Conservation (phyloP, 2,329 filamentous ascomycete genomes). For the Aspergillus fumigatiaffinis region DNA sequence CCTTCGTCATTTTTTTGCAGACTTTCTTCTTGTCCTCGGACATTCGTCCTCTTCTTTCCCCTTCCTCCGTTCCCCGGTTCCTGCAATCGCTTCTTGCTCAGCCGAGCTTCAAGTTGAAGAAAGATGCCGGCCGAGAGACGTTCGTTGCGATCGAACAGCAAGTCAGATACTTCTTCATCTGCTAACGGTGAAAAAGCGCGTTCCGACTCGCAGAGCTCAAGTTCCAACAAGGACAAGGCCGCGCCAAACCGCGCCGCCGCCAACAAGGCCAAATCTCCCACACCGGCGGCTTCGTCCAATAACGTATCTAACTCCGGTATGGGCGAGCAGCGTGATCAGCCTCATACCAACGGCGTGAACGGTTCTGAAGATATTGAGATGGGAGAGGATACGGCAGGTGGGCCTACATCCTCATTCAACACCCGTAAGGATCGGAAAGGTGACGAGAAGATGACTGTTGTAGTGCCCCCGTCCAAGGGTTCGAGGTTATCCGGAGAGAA, state of each 20-base stretch:
- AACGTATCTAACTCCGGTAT: constrained; percentile 45
- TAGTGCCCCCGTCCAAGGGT: constrained; percentile 69
- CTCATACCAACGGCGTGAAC: constrained; percentile 60
- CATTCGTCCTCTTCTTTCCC: constrained; percentile 17
- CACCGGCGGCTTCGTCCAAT: constrained; percentile 35
- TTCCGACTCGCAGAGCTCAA: constrained; percentile 42
- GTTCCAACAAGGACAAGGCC: constrained; percentile 43
- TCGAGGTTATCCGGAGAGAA: constrained; percentile 55
- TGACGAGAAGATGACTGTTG: constrained; percentile 75
- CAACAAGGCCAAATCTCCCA: constrained; percentile 38
- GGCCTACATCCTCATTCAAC: constrained; percentile 52
- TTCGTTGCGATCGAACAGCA: constrained; percentile 45
- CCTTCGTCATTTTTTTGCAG: constrained; percentile 13
- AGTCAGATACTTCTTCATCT: constrained; percentile 44
- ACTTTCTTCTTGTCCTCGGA: constrained; percentile 12
- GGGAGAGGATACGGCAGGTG: constrained; percentile 59
- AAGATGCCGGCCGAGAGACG: constrained; percentile 47
- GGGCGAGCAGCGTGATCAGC: constrained; percentile 68
- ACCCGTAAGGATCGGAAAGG: constrained; percentile 64
- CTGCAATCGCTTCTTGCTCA: constrained; percentile 25
- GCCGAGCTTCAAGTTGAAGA: constrained; percentile 31
- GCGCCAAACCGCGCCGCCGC: constrained; percentile 40
- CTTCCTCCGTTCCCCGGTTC: constrained; percentile 27
- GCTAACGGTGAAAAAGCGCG: constrained; percentile 45
- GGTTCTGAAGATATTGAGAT: constrained; percentile 67